A percentile compares a stretch with the other conserved stretches of the same genome.
Evolutionary conservation across 2,329 filamentous ascomycete species (phyloP).

Genomic region (Alternaria triticimaculans): DNA sequence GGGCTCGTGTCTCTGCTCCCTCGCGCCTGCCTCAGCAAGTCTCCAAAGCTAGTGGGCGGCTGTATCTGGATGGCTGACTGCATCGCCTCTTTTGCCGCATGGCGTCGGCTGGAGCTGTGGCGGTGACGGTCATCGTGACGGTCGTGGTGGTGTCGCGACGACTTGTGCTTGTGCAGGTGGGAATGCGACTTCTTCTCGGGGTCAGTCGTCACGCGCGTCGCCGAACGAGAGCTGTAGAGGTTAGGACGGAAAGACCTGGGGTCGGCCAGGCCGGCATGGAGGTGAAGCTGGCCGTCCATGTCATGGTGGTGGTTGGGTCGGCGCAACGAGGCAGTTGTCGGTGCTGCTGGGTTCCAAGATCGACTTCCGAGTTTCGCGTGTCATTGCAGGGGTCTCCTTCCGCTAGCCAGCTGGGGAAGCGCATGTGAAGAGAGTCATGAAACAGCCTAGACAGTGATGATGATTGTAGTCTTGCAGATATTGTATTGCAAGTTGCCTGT

Average conservation of each 20-base stretch:
- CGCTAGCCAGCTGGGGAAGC: slow-evolving; percentile 6
- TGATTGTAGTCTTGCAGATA: not conserved
- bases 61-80: slow-evolving; percentile 55
- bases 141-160: slow-evolving; percentile 37
- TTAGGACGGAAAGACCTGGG: slow-evolving; percentile 30
- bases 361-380: slow-evolving; percentile 10
- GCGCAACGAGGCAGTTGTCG: slow-evolving; percentile 3
- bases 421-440: slow-evolving; percentile 5
- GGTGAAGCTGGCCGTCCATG: slow-evolving; percentile 28
- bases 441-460: not conserved
- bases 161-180: slow-evolving; percentile 30
- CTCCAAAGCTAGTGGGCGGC: slow-evolving; percentile 54
- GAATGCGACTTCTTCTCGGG: slow-evolving; percentile 39
- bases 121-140: slow-evolving; percentile 38
- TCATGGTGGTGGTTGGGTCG: slow-evolving; percentile 25
- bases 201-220: slow-evolving; percentile 37
- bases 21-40: slow-evolving; percentile 48
- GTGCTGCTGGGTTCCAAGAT: slow-evolving; percentile 8
- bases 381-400: slow-evolving; percentile 13
- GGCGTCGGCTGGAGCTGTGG: slow-evolving; percentile 38
- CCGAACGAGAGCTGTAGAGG: slow-evolving; percentile 26
- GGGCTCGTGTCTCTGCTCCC: slow-evolving; percentile 40
- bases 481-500: not conserved
- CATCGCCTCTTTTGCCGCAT: slow-evolving; percentile 52
- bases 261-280: slow-evolving; percentile 25